A percentile compares a stretch with the other conserved stretches of the same genome.
phyloP scores from a whole-genome alignment of 495 filamentous ascomycete genomes.

The Penicillium crystallinum region DNA sequence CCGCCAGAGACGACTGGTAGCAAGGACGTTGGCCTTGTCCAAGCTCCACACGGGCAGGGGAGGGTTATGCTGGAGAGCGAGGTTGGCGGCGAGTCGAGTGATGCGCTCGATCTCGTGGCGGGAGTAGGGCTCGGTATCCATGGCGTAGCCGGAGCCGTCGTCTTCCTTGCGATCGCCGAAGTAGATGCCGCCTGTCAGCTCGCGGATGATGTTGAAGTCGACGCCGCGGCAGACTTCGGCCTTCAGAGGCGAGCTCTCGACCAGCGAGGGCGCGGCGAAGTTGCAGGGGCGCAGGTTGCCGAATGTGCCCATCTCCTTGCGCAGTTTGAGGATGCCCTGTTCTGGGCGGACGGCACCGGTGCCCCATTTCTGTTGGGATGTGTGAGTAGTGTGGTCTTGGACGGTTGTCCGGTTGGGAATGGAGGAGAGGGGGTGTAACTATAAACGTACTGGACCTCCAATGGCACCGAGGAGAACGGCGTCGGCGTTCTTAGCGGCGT shows the following conservation, averaged over 20 bases:
- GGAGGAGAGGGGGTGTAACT: not conserved
- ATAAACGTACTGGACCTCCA: slow-evolving; percentile 69
- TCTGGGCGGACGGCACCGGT: slow-evolving; percentile 85
- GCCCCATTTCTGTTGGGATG: slow-evolving; percentile 72
- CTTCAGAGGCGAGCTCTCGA: slow-evolving; percentile 85
- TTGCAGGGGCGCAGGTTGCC: slow-evolving; percentile 97
- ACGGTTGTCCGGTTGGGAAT: not conserved
- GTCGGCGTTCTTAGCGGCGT: slow-evolving; percentile 82
- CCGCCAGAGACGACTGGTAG: slow-evolving; percentile 84
- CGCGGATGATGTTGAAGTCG: slow-evolving; percentile 92
- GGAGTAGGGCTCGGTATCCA: slow-evolving; percentile 88
- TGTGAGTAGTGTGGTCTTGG: not conserved
- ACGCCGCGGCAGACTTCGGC: slow-evolving; percentile 78
- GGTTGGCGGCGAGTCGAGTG: slow-evolving; percentile 72
- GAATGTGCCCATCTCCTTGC: slow-evolving; percentile 91
- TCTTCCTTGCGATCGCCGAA: slow-evolving; percentile 92
- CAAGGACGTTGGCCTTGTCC: slow-evolving; percentile 97
- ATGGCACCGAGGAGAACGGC: slow-evolving; percentile 93
- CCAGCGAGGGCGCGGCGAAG: slow-evolving; percentile 86
- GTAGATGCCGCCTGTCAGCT: slow-evolving; percentile 94
- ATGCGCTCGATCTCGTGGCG: slow-evolving; percentile 86
- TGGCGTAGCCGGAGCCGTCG: slow-evolving; percentile 64
- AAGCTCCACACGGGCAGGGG: slow-evolving; percentile 80
- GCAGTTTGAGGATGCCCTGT: slow-evolving; percentile 87
- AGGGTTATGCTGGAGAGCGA: slow-evolving; percentile 75